Percentiles rank a stretch among this genome's conserved stretches.
phyloP scores from a whole-genome alignment of 495 filamentous ascomycete species.

The Talaromyces wortmannii region DNA sequence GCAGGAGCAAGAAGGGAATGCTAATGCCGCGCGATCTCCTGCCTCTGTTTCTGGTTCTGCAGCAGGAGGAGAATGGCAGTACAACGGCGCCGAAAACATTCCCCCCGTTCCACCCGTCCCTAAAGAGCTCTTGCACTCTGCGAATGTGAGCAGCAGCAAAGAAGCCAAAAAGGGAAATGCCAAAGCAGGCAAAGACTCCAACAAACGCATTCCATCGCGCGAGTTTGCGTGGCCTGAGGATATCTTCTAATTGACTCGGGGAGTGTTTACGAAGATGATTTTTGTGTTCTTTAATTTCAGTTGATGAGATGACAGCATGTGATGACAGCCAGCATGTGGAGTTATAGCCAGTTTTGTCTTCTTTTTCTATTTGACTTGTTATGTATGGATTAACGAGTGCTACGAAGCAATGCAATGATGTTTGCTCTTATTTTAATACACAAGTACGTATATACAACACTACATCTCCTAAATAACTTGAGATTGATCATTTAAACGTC shows the following conservation, averaged over 20 bases:
- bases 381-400: neutral
- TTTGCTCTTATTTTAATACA: neutral
- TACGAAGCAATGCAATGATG: neutral
- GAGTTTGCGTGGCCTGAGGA: slow-evolving; percentile 41
- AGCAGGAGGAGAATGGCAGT: slow-evolving; percentile 7
- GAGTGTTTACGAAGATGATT: too few relatives aligned
- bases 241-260: slow-evolving; percentile 26
- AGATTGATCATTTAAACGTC: neutral
- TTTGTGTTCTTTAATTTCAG: too few relatives aligned
- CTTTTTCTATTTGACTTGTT: neutral
- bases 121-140: slow-evolving; percentile 19
- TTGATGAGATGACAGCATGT: too few relatives aligned
- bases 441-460: too few relatives aligned
- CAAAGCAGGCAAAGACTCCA: slow-evolving; percentile 2
- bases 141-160: neutral
- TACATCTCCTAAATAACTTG: neutral
- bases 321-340: too few relatives aligned
- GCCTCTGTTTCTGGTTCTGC: too few relatives aligned
- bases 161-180: neutral
- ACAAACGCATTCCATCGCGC: too few relatives aligned
- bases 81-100: slow-evolving; percentile 23
- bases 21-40: neutral
- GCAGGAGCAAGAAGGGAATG: slow-evolving; percentile 3
- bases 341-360: neutral
- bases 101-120: slow-evolving; percentile 39